Conservation (phyloP, 108 stramenopile genomes). For the Skeletonema grethae region DNA sequence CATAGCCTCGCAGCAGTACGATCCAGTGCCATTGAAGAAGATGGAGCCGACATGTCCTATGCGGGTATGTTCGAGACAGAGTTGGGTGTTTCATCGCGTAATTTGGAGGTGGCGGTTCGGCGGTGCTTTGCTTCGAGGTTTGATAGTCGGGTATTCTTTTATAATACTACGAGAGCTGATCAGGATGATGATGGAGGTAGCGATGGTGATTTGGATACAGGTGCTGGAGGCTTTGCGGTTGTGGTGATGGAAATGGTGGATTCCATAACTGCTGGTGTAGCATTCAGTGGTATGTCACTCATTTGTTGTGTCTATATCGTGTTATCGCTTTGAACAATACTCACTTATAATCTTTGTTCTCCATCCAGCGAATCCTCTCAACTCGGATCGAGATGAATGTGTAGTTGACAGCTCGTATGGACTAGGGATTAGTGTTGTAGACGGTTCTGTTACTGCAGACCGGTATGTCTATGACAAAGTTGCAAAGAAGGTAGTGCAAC, state of each 20-base stretch:
- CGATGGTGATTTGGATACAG: background rate
- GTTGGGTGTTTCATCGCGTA: constrained; percentile 11
- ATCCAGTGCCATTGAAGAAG: constrained; percentile 34
- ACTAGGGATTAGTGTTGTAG: constrained; percentile 35
- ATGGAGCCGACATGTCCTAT: constrained; percentile 19
- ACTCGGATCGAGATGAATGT: constrained; percentile 33
- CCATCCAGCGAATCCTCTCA: constrained; percentile 22
- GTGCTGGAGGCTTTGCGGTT: constrained; percentile 19
- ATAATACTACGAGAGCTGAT: background rate
- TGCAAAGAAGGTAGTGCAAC: constrained; percentile 10
- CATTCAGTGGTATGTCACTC: constrained; percentile 9
- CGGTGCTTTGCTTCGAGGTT: constrained; percentile 25
- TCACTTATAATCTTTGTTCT: too few relatives aligned
- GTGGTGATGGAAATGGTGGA: constrained; percentile 45
- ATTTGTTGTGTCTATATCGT: too few relatives aligned
- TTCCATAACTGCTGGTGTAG: constrained; percentile 23
- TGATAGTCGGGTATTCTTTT: constrained; percentile 26
- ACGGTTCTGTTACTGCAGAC: constrained; percentile 31
- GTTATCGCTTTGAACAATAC: too few relatives aligned
- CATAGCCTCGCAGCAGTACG: constrained; percentile 27
- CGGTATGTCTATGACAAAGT: constrained; percentile 34
- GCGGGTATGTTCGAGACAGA: constrained; percentile 32
- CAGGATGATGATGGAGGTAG: background rate
- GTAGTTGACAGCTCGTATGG: constrained; percentile 31
- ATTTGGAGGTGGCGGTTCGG: constrained; percentile 21